Percentiles rank a stretch among this genome's conserved stretches.
phyloP scores from a whole-genome alignment of 2,329 filamentous ascomycete species.

The Hirsutella thompsonii region DNA sequence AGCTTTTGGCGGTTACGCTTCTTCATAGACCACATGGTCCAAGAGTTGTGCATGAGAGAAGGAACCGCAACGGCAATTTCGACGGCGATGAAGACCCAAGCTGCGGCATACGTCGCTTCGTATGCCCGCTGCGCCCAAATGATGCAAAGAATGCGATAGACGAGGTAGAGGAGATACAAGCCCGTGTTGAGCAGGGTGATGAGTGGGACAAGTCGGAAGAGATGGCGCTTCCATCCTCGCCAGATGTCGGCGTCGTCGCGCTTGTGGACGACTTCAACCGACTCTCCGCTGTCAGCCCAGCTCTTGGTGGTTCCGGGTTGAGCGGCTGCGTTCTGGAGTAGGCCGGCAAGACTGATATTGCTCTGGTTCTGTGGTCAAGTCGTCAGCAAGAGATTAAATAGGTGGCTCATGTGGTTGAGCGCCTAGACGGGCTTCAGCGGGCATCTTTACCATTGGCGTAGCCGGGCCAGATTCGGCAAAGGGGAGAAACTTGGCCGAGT shows the following conservation, averaged over 20 bases:
- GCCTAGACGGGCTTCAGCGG: background rate
- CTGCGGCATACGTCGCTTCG: slow-evolving; percentile 28
- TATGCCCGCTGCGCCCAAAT: slow-evolving; percentile 32
- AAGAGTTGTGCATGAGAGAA: slow-evolving; percentile 41
- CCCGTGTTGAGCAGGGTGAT: slow-evolving; percentile 26
- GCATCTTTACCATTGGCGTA: slow-evolving; percentile 8
- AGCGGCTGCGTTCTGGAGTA: slow-evolving; percentile 19
- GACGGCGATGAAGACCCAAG: slow-evolving; percentile 44
- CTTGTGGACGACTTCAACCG: slow-evolving; percentile 26
- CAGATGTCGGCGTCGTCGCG: slow-evolving; percentile 30
- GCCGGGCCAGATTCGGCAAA: slow-evolving; percentile 6
- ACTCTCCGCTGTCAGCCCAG: slow-evolving; percentile 16
- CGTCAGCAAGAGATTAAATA: background rate
- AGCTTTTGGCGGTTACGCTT: slow-evolving; percentile 39
- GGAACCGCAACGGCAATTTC: slow-evolving; percentile 41
- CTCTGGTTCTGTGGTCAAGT: slow-evolving; percentile 23
- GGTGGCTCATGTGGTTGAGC: background rate
- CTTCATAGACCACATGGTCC: slow-evolving; percentile 44
- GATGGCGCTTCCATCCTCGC: slow-evolving; percentile 27
- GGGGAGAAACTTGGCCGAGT: slow-evolving; percentile 4
- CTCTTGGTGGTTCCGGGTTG: slow-evolving; percentile 20
- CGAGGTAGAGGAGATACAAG: slow-evolving; percentile 36
- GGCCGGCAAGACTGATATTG: slow-evolving; percentile 25
- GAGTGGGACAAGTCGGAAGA: slow-evolving; percentile 24
- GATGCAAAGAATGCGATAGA: slow-evolving; percentile 36